A percentile compares a stretch with the other conserved stretches of the same genome.
Conservation (phyloP, 805 yeast genomes). For the Candida yuanshanica region DNA sequence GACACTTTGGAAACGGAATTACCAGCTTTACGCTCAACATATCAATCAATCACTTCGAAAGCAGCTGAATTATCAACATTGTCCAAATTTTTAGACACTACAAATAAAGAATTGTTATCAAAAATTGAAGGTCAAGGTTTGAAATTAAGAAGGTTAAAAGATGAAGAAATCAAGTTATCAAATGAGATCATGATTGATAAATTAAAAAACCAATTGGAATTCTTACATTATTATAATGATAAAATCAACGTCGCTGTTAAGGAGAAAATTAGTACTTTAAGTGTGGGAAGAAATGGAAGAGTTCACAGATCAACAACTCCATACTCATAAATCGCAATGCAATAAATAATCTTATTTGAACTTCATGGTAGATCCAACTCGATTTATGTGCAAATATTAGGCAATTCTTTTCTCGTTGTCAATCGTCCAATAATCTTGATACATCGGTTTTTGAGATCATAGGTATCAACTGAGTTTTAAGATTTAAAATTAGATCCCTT, state of each 20-base stretch:
- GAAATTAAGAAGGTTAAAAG: constrained; percentile 19
- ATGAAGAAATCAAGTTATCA: constrained; percentile 6
- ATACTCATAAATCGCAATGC: constrained; percentile 10
- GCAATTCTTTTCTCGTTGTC: too few relatives aligned
- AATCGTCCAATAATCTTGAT: too few relatives aligned
- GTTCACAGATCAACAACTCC: constrained; percentile 25
- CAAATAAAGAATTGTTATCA: constrained; percentile 22
- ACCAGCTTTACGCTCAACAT: constrained; percentile 29
- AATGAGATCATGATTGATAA: constrained; percentile 3
- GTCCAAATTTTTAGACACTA: constrained; percentile 21
- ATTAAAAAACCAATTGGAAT: constrained; percentile 12
- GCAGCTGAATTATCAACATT: constrained; percentile 39
- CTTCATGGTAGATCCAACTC: too few relatives aligned
- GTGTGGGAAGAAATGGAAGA: constrained; percentile 24
- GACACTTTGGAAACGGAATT: constrained; percentile 12
- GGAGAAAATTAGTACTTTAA: constrained; percentile 17
- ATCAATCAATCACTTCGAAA: constrained; percentile 39
- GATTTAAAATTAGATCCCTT: constrained; percentile 32
- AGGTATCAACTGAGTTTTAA: too few relatives aligned
- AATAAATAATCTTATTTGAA: too few relatives aligned
- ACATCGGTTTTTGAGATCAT: too few relatives aligned
- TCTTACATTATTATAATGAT: constrained; percentile 14
- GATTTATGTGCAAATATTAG: too few relatives aligned
- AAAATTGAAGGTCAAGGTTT: constrained; percentile 31
- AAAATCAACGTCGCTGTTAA: constrained; percentile 15